A percentile compares a stretch with the other conserved stretches of the same genome.
phyloP scores from a whole-genome alignment of 306 rosid genomes.

The Senna tora region DNA sequence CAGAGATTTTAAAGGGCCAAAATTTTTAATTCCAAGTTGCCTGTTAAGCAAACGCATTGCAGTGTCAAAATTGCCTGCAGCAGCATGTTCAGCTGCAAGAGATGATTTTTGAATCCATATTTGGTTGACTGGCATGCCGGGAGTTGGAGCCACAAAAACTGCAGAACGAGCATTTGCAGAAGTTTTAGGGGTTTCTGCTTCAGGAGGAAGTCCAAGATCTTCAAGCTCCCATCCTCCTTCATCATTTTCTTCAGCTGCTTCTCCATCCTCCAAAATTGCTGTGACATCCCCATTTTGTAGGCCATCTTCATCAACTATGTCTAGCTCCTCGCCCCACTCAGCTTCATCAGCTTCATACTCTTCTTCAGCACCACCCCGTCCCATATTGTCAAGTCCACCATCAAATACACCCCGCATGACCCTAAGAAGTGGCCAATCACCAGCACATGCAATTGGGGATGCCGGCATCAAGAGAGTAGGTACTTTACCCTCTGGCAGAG shows the following conservation, averaged over 20 bases:
- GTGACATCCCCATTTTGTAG: slow-evolving; percentile 71
- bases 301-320: slow-evolving; percentile 68
- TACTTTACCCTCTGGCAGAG: slow-evolving; percentile 72
- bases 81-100: slow-evolving; percentile 96
- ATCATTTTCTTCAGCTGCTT: slow-evolving; percentile 67
- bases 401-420: slow-evolving; percentile 89
- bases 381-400: slow-evolving; percentile 67
- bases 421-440: slow-evolving; percentile 97
- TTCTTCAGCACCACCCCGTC: slow-evolving; percentile 56
- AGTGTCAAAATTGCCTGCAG: slow-evolving; percentile 94
- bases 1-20: slow-evolving; percentile 72
- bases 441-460: slow-evolving; percentile 68
- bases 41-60: slow-evolving; percentile 91
- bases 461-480: slow-evolving; percentile 88
- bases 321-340: slow-evolving; percentile 82
- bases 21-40: slow-evolving; percentile 87
- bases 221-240: slow-evolving; percentile 97
- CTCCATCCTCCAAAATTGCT: slow-evolving; percentile 64
- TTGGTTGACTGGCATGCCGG: slow-evolving; percentile 92
- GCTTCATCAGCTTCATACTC: slow-evolving; percentile 75
- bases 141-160: slow-evolving; percentile 81
- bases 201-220: slow-evolving; percentile 88
- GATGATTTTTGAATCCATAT: slow-evolving; percentile 92
- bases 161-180: slow-evolving; percentile 59
- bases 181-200: slow-evolving; percentile 78